Conservation (phyloP, 192 early-diverging fungal species). For the Cetraspora pellucida region DNA sequence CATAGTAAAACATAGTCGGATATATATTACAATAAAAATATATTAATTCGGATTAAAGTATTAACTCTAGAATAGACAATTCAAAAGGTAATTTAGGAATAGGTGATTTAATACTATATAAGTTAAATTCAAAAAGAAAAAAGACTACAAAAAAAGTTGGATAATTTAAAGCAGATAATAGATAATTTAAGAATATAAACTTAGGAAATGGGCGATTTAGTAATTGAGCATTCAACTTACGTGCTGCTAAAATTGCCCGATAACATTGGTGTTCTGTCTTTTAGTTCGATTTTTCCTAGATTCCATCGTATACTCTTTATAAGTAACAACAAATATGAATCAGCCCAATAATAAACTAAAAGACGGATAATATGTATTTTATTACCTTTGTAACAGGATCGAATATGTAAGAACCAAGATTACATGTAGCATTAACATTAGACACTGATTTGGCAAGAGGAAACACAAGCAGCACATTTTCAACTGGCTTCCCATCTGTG, state of each 20-base stretch:
- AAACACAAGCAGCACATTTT: conserved; percentile 62
- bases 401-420: conserved; percentile 68
- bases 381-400: conserved; percentile 66
- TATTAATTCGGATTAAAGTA: too few relatives aligned
- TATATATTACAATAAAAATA: too few relatives aligned
- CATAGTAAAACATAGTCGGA: too few relatives aligned
- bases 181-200: too few relatives aligned
- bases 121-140: too few relatives aligned
- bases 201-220: not conserved
- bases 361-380: not conserved
- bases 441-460: conserved; percentile 61
- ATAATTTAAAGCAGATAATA: too few relatives aligned
- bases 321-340: not conserved
- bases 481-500: conserved; percentile 68
- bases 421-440: conserved; percentile 62
- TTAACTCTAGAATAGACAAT: too few relatives aligned
- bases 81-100: too few relatives aligned
- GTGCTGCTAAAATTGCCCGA: conserved; percentile 56
- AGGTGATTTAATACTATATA: too few relatives aligned
- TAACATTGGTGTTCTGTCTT: conserved; percentile 60
- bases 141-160: too few relatives aligned
- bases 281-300: conserved; percentile 60
- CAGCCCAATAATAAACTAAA: not conserved
- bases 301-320: conserved; percentile 56
- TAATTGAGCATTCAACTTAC: not conserved